These are phyloP conservation scores for Umbelopsis sp. DNA, from an alignment of 371 early-diverging fungal genomes.

Conservation along the genomic window DNA sequence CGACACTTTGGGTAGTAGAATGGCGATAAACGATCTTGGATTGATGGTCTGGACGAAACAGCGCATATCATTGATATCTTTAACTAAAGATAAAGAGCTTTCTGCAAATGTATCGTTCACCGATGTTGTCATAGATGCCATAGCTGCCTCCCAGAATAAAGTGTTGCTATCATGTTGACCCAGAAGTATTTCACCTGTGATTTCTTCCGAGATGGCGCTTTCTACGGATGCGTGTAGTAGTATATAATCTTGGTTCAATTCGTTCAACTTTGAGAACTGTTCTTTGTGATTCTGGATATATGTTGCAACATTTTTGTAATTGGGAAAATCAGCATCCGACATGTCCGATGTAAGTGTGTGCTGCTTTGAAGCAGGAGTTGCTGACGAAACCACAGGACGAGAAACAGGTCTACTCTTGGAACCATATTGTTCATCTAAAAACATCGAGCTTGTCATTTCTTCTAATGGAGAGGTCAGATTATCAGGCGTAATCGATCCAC, in stretches of 20 bases:
- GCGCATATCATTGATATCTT: constrained; percentile 48
- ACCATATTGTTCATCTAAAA: constrained; percentile 16
- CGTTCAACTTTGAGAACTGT: not conserved
- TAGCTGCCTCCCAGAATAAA: constrained; percentile 43
- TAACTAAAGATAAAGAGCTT: constrained; percentile 30
- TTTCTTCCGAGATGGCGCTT: constrained; percentile 45
- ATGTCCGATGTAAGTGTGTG: not conserved
- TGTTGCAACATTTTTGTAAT: not conserved
- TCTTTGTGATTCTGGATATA: not conserved
- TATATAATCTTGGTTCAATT: constrained; percentile 26
- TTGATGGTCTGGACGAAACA: constrained; percentile 76
- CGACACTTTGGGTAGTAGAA: constrained; percentile 62
- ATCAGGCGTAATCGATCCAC: not conserved
- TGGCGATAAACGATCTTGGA: constrained; percentile 64
- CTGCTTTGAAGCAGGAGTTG: not conserved
- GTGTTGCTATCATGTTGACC: constrained; percentile 48
- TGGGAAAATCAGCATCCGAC: not conserved
- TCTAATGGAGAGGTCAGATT: not conserved
- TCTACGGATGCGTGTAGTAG: constrained; percentile 54
- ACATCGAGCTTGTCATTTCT: not conserved
- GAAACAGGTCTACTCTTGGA: not conserved
- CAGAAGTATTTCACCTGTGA: constrained; percentile 63
- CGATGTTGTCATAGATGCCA: constrained; percentile 29
- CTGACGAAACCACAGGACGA: not conserved
- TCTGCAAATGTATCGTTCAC: constrained; percentile 26